Percentiles rank a stretch among this genome's conserved stretches.
These are phyloP conservation scores for Petasospora rhodanensis DNA, from an alignment of 1,139 yeast genomes.

Conservation along the genomic window DNA sequence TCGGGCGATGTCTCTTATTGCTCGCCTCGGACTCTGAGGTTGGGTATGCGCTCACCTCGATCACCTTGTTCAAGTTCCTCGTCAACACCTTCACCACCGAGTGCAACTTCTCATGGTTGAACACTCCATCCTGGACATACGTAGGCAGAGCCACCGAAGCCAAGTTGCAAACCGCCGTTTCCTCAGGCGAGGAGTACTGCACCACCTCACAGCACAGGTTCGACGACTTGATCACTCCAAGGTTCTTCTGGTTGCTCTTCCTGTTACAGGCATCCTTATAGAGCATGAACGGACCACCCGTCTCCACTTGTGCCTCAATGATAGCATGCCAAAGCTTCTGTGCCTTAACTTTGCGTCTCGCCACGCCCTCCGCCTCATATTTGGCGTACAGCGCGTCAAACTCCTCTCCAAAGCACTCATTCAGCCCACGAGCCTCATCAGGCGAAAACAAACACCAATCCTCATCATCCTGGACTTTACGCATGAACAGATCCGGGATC, in stretches of 20 bases:
- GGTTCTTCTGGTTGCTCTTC: slow-evolving; percentile 80
- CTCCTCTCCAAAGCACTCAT: slow-evolving; percentile 78
- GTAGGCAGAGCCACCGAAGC: slow-evolving; percentile 85
- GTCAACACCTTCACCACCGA: slow-evolving; percentile 69
- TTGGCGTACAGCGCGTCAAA: slow-evolving; percentile 65
- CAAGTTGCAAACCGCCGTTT: slow-evolving; percentile 87
- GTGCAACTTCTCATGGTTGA: slow-evolving; percentile 69
- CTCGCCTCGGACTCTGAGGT: slow-evolving; percentile 64
- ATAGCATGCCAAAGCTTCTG: slow-evolving; percentile 87
- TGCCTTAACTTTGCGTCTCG: slow-evolving; percentile 70
- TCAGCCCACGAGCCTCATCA: slow-evolving; percentile 79
- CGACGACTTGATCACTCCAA: slow-evolving; percentile 84
- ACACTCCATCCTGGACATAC: slow-evolving; percentile 40
- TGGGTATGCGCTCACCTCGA: slow-evolving; percentile 79
- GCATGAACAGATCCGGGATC: slow-evolving; percentile 89
- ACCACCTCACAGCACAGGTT: slow-evolving; percentile 89
- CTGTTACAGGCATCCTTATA: slow-evolving; percentile 85
- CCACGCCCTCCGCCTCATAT: slow-evolving; percentile 71
- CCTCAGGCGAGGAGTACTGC: slow-evolving; percentile 82
- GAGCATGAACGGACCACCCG: slow-evolving; percentile 89
- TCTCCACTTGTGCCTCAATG: slow-evolving; percentile 85
- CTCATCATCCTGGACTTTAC: slow-evolving; percentile 72
- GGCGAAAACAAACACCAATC: slow-evolving; percentile 89
- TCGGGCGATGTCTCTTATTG: slow-evolving; percentile 76
- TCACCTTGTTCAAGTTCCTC: slow-evolving; percentile 68